Base-by-base conservation (phyloP, 2,329 filamentous ascomycete genomes). In the Xylaria sp. region DNA sequence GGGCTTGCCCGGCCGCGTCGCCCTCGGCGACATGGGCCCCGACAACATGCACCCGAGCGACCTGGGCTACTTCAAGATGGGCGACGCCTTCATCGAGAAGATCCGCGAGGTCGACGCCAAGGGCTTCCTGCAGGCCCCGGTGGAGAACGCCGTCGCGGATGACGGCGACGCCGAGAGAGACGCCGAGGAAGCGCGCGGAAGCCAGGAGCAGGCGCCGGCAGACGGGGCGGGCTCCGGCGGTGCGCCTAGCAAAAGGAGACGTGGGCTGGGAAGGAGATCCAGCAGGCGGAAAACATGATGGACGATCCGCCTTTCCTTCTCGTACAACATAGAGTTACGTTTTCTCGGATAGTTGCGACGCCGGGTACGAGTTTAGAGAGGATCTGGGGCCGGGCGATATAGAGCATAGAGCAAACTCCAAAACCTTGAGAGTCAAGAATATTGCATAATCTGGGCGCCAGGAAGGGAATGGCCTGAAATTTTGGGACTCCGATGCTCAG, bases 31-130 rank as follows among this genome's bases (percentile, higher is more conserved):
- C 43, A 61, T 68, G 22, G 55, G 57, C 18, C 7, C 24, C 4
- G 66, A 67, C 20, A 41, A 58, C n/a, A 66, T 66, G 65, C 65
- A 67, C 42, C 65, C 65, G 13, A 66, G 62, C n/a, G 63, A 66
- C 29, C 57, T 46, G 16, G 65, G 65, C n/a, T 67, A 67, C 44
- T 66, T 66, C 47, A 59, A 66, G 43, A 67, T 67, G 65, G 65
- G 63, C n/a, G 64, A 67, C n/a, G 64, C 66, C 18, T 67, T 67
- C 44, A 66, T 67, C 22, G 64, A 65, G 43, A 61, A 61, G 21
- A 66, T 66, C 16, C 51, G 58, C 9, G 65, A 67, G 21, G 64
- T 62, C n/a, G 63, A 66, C 16, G 60, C 61, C 19, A 65, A 63
- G 16, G 65, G 63, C 16, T 65, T 61, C 53, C 29, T 67, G 24